These are phyloP conservation scores for Warburgia ugandensis DNA, from an alignment of 164 flowering plant species.

Conservation along the genomic window DNA sequence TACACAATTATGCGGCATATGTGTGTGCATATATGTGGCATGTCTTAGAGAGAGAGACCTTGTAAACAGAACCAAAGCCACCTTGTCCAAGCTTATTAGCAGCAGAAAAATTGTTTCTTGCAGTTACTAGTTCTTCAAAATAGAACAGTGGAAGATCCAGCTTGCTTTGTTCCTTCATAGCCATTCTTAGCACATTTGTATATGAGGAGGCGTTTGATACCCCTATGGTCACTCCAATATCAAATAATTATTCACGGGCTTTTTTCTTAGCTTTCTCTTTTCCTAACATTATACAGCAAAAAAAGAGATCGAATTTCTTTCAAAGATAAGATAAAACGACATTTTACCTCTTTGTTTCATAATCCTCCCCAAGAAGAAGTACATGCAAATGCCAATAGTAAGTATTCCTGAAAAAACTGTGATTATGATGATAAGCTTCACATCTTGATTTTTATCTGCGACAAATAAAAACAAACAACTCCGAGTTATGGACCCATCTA, in stretches of 20 bases:
- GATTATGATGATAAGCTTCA: not conserved
- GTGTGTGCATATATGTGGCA: too few species aligned
- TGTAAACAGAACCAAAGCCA: constrained; percentile 22
- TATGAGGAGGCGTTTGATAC: too few species aligned
- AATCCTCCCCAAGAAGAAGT: not conserved
- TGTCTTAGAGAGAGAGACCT: too few species aligned
- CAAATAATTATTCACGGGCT: not conserved
- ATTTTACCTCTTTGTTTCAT: not conserved
- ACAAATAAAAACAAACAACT: not conserved
- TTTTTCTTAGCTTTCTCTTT: not conserved
- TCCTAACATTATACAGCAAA: not conserved
- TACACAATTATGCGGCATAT: too few species aligned
- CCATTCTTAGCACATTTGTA: too few species aligned
- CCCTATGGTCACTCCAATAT: not conserved
- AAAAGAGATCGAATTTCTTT: not conserved
- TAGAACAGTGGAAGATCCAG: constrained; percentile 1
- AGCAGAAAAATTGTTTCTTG: constrained; percentile 13
- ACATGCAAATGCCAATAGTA: not conserved
- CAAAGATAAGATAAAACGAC: not conserved
- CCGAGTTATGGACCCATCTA: too few species aligned
- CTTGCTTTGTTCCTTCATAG: too few species aligned
- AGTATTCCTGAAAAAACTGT: not conserved
- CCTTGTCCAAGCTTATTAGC: constrained; percentile 22
- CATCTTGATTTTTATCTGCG: not conserved
- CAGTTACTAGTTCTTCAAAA: constrained; percentile 6